Base-by-base conservation (phyloP, 108 stramenopile species). In the Nannochloropsis granulata region DNA sequence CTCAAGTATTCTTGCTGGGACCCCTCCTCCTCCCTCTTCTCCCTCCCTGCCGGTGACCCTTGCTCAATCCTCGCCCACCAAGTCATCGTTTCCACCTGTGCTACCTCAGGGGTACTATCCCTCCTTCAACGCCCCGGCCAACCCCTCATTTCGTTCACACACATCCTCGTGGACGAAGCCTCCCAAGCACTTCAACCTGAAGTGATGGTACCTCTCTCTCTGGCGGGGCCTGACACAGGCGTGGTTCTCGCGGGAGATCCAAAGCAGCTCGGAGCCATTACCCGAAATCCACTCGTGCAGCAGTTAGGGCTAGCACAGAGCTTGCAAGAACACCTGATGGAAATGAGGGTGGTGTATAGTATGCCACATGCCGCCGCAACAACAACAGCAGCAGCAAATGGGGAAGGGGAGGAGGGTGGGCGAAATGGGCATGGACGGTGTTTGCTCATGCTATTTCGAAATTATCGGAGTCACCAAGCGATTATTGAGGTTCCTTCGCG, bases 391-490 rank as follows among this genome's bases (percentile, higher is more conserved):
- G 56, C 16, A 71, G 56, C 56, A 71, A 16, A 16, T 16, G n/a
- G 10, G 56, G 56, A 71, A 7, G 56, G 56, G 21, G 56, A 11
- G 7, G 21, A 16, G 16, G 56, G 56, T n/a, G 34, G 34, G 2
- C 34, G 34, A 34, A 34, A 5, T 34, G 34, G 34, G 34, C 34
- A 34, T 34, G 34, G 71, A n/a, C 79, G 79, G 9, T 80, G 79
- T 24, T 25, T 93, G 12, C 93, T 92, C 25, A 89, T 89, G 56
- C 86, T 94, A 19, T 89, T 92, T 13, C 46, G 81, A 16, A 93
- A 94, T 85, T 93, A 93, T 83, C 92, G 94, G 12, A 91, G 91
- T 3, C 94, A 94, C 83, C 91, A 91, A 2, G 44, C 78, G 0
- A 93, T 94, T 46, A 78, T 94, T 43, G 86, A 90, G 78, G 71